Evolutionary conservation across 208 protist species (phyloP), one percentile per base, ranked within the genome.

Genomic region (Acanthamoeba sp.): DNA sequence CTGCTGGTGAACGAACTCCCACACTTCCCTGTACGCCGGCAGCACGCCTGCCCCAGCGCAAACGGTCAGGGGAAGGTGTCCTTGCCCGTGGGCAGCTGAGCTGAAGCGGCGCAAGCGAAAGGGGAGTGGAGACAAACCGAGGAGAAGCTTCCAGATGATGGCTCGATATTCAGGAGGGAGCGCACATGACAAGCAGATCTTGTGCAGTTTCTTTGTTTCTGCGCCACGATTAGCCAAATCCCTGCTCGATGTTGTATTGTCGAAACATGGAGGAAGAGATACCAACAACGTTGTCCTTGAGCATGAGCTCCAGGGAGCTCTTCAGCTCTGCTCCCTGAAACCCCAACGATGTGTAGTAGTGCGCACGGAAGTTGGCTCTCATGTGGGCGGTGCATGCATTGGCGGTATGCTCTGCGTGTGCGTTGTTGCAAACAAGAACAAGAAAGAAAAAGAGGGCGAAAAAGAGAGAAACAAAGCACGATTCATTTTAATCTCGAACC

Each of bases 1-100:
- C 34, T 89, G 50, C n/a, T 89, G 82, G 50, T 64, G 29, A n/a
- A 89, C 82, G 52, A 89, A 89, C 82, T 89, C 82, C 82, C 82
- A 89, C 52, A 64, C 82, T 64, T 89, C 82, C 34, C 82, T 64
- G 52, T 89, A 64, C n/a, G 40, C 18, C 10, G 82, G 82, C 42
- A 89, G 32, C 52, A 64, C 82, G 20, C 82, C 82, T 88, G 40
- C 6, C n/a, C 2, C 38, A 38, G 9, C 32, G 36, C 50, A 20
- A 14, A 20, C 0, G 18, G 50, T 55, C 18, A 55, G 50, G 18
- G 50, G 7, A 48, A 52, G n/a, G 36, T 48, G 32, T 34, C 12
- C 38, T 27, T 52, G n/a, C 24, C 5, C 9, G 64, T 38, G 48
- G 48, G 48, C 2, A 50, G 45, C 3, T 12, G 48, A 52, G 48